Evolutionary conservation across 768 basidiomycete genomes (phyloP).

Genomic region (Butyriboletus loyo): DNA sequence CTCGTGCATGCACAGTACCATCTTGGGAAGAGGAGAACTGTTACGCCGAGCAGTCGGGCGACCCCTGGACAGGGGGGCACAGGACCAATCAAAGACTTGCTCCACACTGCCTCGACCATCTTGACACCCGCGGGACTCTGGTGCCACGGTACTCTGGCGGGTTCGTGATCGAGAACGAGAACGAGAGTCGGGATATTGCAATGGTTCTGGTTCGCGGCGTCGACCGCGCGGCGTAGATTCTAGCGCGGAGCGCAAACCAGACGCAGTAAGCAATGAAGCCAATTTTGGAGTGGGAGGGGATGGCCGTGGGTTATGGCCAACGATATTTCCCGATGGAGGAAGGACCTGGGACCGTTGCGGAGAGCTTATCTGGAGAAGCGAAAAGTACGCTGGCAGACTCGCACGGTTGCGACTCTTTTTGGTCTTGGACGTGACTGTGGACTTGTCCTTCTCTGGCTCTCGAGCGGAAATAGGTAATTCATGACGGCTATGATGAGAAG

Average conservation of each 20-base stretch:
- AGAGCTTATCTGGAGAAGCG: slow-evolving; percentile 57
- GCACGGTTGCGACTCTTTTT: slow-evolving; percentile 63
- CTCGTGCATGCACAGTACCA: slow-evolving; percentile 37
- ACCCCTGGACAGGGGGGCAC: slow-evolving; percentile 39
- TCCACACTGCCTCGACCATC: slow-evolving; percentile 38
- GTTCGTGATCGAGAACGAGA: slow-evolving; percentile 43
- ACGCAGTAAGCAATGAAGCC: slow-evolving; percentile 30
- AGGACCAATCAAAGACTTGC: slow-evolving; percentile 47
- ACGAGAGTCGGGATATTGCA: slow-evolving; percentile 36
- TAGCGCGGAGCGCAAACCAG: slow-evolving; percentile 35
- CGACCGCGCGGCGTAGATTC: slow-evolving; percentile 55
- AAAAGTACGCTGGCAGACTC: slow-evolving; percentile 74
- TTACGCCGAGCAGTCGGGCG: slow-evolving; percentile 51
- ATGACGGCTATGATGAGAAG: slow-evolving; percentile 17
- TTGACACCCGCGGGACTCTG: slow-evolving; percentile 15
- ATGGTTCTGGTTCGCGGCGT: slow-evolving; percentile 38
- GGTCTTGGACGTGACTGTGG: slow-evolving; percentile 36
- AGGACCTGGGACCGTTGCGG: slow-evolving; percentile 35
- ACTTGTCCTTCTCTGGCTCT: slow-evolving; percentile 24
- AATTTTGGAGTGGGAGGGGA: slow-evolving; percentile 64
- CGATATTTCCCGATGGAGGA: slow-evolving; percentile 47
- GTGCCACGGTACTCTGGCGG: slow-evolving; percentile 17
- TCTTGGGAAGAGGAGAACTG: slow-evolving; percentile 56
- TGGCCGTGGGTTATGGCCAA: slow-evolving; percentile 36
- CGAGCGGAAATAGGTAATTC: slow-evolving; percentile 34